Evolutionary conservation across 345 rosid species (phyloP).

Genomic region (Citrus sp.): DNA sequence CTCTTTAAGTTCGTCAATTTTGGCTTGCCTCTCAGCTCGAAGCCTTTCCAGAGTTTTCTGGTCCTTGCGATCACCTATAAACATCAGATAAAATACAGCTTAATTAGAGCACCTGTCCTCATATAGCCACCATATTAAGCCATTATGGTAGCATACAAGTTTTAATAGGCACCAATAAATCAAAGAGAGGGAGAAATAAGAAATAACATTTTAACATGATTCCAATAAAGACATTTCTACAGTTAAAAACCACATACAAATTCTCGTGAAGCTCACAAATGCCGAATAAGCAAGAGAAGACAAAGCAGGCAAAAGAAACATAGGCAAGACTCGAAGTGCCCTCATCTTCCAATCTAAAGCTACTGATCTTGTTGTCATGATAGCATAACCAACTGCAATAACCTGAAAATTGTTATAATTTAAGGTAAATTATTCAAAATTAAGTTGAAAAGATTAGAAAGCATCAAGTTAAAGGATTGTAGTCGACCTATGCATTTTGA

Average conservation of each 20-base stretch:
- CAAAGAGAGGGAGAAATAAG: background rate
- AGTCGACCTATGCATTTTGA: background rate
- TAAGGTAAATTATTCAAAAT: background rate
- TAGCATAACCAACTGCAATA: slow-evolving; percentile 67
- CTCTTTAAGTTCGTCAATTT: slow-evolving; percentile 94
- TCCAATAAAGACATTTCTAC: background rate
- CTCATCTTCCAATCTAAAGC: slow-evolving; percentile 73
- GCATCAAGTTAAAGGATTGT: background rate
- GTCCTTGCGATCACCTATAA: slow-evolving; percentile 78
- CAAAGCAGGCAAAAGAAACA: slow-evolving; percentile 67
- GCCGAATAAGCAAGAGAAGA: slow-evolving; percentile 53
- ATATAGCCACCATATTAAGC: background rate
- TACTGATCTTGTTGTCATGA: slow-evolving; percentile 52
- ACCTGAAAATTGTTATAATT: slow-evolving; percentile 35
- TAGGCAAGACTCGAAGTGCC: slow-evolving; percentile 58
- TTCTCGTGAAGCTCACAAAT: slow-evolving; percentile 47
- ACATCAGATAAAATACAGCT: slow-evolving; percentile 5
- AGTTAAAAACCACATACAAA: slow-evolving; percentile 46
- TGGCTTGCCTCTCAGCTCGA: slow-evolving; percentile 81
- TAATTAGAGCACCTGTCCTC: slow-evolving; percentile 3
- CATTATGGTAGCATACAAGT: background rate
- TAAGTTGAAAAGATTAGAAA: background rate
- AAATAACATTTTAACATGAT: background rate
- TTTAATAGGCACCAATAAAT: background rate
- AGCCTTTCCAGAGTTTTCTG: slow-evolving; percentile 78